Base-by-base conservation (phyloP, 2,329 filamentous ascomycete genomes). In the Beauveria rudraprayagi region DNA sequence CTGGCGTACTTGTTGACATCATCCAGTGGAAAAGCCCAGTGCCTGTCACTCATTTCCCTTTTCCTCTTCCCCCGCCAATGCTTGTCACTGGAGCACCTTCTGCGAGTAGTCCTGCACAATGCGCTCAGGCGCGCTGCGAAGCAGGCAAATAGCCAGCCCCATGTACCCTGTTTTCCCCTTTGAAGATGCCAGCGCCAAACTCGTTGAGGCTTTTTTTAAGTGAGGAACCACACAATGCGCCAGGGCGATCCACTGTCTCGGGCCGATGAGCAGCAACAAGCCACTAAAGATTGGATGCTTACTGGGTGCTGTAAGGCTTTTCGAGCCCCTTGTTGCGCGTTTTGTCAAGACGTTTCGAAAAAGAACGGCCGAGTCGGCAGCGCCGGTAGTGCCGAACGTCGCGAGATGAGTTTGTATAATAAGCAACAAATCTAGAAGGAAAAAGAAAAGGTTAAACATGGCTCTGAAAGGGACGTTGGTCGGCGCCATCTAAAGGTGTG, bases 241-340 rank as follows among this genome's bases (percentile, higher is more conserved):
- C 58, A 43, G 22, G 34, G 9, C 43, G 51, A 43, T 61, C 58
- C 58, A 61, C 58, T 14, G 51, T 50, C 58, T 61, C 58, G 58
- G 58, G 22, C 58, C 58, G 58, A 61, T 61, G 51, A 55, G 41
- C 9, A 10, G 3, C 6, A 48, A 9, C 40, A 61, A 50, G 58
- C 51, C 58, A 47, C 57, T 34, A 22, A 28, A 60, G 48, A 60
- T 60, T 50, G 48, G 56, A 53, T 60, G 48, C 26, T 46, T 44
- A 37, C 30, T 28, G 47, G 56, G 48, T 37, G 8, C 17, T 37
- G 7, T 6, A 19, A 26, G 10, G n/a, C 30, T 17, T 4, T 37
- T 58, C 22, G 30, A 40, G 56, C 40, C 56, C 56, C 48, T 46
- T 51, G 34, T 47, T 44, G 47, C 46, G n/a, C 41, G 47, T 43